phyloP scores from a whole-genome alignment of 1,284 basidiomycete species.

The Tranzscheliella williamsii region DNA sequence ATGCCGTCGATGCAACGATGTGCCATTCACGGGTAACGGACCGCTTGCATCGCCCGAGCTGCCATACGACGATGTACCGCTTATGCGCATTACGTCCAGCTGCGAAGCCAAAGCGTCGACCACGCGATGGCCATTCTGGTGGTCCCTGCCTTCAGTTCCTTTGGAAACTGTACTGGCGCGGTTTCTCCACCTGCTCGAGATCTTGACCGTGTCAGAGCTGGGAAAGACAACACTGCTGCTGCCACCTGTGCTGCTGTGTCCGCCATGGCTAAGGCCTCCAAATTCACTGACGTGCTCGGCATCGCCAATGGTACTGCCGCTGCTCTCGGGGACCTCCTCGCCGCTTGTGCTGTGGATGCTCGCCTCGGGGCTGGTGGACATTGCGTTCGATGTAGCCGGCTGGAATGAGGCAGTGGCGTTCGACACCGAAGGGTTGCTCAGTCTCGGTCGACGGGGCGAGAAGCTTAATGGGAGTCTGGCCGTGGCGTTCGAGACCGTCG shows the following conservation, averaged over 20 bases:
- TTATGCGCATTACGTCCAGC: too few relatives aligned
- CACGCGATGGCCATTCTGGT: constrained; percentile 2
- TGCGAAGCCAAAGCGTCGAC: constrained; percentile 19
- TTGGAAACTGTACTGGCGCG: too few relatives aligned
- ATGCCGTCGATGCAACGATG: too few relatives aligned
- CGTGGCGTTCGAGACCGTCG: too few relatives aligned
- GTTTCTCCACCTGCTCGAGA: too few relatives aligned
- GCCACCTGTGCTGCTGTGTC: background rate
- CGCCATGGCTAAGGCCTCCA: background rate
- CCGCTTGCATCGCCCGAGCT: too few relatives aligned
- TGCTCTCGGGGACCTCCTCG: too few relatives aligned
- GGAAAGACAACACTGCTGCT: background rate
- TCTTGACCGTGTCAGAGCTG: background rate
- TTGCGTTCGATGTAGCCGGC: constrained; percentile 12
- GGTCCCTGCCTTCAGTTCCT: too few relatives aligned
- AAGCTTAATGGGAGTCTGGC: constrained; percentile 10
- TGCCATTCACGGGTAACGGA: too few relatives aligned
- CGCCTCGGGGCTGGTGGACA: constrained; percentile 18
- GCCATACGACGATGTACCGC: too few relatives aligned
- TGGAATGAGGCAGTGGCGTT: constrained; percentile 33
- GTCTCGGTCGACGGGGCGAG: constrained; percentile 29
- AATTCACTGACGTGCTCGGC: background rate
- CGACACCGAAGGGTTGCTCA: constrained; percentile 43
- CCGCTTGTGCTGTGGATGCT: constrained; percentile 13
- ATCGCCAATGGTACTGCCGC: background rate